phyloP scores from a whole-genome alignment of 305 asterid species.

The Euphrasia arctica region DNA sequence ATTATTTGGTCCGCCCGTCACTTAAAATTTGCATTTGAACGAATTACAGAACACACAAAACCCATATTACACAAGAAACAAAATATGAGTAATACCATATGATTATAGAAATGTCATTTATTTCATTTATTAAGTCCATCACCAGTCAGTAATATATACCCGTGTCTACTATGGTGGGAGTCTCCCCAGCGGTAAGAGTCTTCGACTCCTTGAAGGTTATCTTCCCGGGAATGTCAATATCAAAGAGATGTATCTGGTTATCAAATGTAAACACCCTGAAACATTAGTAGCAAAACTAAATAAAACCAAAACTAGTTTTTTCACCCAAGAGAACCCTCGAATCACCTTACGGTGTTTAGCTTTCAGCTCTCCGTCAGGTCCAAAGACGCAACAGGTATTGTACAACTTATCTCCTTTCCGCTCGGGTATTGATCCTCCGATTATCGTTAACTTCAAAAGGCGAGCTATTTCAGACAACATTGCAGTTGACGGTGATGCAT shows the following conservation, averaged over 20 bases:
- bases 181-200: constrained; percentile 87
- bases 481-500: constrained; percentile 86
- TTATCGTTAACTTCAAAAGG: constrained; percentile 65
- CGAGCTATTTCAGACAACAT: constrained; percentile 88
- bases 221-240: constrained; percentile 92
- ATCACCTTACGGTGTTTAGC: constrained; percentile 97
- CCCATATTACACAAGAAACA: not conserved
- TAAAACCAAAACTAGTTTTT: not conserved
- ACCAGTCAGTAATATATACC: constrained; percentile 34
- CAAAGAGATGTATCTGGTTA: constrained; percentile 89
- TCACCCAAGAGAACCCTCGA: not conserved
- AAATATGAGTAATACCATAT: too few relatives aligned
- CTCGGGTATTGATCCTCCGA: constrained; percentile 97
- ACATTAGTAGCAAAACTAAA: constrained; percentile 14
- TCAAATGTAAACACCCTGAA: constrained; percentile 19
- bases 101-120: not conserved
- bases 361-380: constrained; percentile 77
- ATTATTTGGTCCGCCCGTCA: not conserved
- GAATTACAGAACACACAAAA: not conserved
- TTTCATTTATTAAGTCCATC: constrained; percentile 3
- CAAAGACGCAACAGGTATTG: constrained; percentile 90
- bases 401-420: constrained; percentile 80
- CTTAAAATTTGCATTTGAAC: not conserved
- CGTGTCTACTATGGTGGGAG: constrained; percentile 86
- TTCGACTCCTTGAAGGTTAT: constrained; percentile 78